Base-by-base conservation (phyloP, 2,329 filamentous ascomycete species). In the Ceratocystis papillata region DNA sequence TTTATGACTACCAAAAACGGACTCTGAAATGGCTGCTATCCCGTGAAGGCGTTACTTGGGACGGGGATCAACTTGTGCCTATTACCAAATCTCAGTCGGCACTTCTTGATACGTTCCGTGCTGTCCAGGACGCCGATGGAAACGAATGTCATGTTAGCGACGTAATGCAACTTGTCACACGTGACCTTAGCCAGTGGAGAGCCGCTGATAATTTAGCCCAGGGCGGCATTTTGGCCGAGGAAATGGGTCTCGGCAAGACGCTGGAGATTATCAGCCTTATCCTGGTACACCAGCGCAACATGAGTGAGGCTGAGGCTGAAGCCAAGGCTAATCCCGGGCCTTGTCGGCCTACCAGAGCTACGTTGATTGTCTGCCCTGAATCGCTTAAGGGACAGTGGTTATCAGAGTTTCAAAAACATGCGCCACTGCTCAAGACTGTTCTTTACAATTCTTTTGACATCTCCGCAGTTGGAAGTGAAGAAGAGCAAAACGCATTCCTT, bases 211-310 rank as follows among this genome's bases (percentile, higher is more conserved):
- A n/a, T 69, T 8, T 70, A 0, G 67, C 83, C 10, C 79, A 75
- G 59, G 83, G 84, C 12, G 88, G 88, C 0, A 86, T 90, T 61
- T 76, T 93, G 4, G 85, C 87, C 0, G 89, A 93, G 72, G 89
- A 93, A 73, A 93, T 93, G 89, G 89, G 89, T 0, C 77, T 93
- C 0, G 89, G 89, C 1, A 93, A 93, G 73, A 93, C 89, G 0
- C 78, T 92, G 2, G 89, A 93, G 75, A 79, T 89, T 1, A 83
- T 91, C 57, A 81, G 86, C 3, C 77, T 93, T 10, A 82, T 91
- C n/a, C 77, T 83, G 6, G 76, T 87, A 28, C 84, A 93, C 72
- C n/a, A 68, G 69, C 48, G 70, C 62, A 67, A 10, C 20, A 22
- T 6, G 46, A 64, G 15, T 25, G 53, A 30, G 4, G 20, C 67